phyloP scores from a whole-genome alignment of 2,329 filamentous ascomycete species.

The Claviceps digitariae region DNA sequence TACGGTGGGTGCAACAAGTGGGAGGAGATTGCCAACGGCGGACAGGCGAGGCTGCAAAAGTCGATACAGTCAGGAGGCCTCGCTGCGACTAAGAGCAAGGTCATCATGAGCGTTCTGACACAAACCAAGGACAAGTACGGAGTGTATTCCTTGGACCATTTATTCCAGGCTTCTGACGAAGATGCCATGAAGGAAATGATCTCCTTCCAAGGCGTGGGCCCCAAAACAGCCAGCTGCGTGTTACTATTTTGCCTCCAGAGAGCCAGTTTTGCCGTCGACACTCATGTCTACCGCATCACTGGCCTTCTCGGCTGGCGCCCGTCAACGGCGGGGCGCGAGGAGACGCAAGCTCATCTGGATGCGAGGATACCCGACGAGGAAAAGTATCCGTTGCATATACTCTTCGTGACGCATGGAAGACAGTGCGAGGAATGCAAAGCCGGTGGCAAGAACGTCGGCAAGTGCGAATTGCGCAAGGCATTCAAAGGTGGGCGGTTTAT shows the following conservation, averaged over 20 bases:
- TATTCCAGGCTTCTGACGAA: constrained; percentile 27
- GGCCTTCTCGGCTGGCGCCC: constrained; percentile 37
- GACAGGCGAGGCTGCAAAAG: constrained; percentile 29
- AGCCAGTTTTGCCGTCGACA: constrained; percentile 38
- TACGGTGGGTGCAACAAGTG: constrained; percentile 31
- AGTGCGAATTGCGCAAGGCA: constrained; percentile 27
- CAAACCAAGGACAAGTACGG: constrained; percentile 40
- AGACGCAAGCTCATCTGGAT: constrained; percentile 37
- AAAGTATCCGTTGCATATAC: constrained; percentile 36
- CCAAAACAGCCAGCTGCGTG: constrained; percentile 41
- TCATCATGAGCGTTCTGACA: constrained; percentile 54
- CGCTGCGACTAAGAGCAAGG: constrained; percentile 56
- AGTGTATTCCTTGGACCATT: constrained; percentile 33
- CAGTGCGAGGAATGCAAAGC: constrained; percentile 31
- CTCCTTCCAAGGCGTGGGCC: constrained; percentile 36
- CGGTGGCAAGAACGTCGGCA: constrained; percentile 24
- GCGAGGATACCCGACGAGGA: constrained; percentile 30
- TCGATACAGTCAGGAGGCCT: constrained; percentile 62
- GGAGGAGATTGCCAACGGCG: constrained; percentile 27
- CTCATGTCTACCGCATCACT: constrained; percentile 36
- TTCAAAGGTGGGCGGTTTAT: constrained; percentile 18
- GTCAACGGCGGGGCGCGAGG: constrained; percentile 24
- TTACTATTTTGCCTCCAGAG: constrained; percentile 35
- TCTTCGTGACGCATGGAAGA: constrained; percentile 34
- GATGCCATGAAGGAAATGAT: constrained; percentile 38